phyloP scores from a whole-genome alignment of 2,329 filamentous ascomycete species.

The Thelonectria discophora region DNA sequence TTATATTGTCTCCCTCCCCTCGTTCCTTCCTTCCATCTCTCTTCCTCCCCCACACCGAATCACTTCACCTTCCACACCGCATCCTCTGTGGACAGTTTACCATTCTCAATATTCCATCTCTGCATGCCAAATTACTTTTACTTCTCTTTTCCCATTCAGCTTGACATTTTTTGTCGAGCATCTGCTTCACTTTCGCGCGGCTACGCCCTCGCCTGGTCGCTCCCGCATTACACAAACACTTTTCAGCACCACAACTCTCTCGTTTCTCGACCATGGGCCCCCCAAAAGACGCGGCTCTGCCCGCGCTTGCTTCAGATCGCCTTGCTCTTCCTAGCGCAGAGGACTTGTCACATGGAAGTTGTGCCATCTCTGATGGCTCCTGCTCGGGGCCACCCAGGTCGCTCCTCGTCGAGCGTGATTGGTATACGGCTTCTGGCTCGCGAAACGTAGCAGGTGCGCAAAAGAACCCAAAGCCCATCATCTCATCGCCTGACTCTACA shows the following conservation, averaged over 20 bases:
- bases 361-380: conserved; percentile 10
- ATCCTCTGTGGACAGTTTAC: not conserved
- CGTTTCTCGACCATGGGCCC: conserved; percentile 1
- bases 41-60: not conserved
- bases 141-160: not conserved
- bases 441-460: not conserved
- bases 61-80: not conserved
- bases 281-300: not conserved
- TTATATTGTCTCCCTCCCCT: not conserved
- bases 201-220: not conserved
- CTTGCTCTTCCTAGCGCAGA: not conserved
- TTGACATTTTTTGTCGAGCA: not conserved
- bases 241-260: not conserved
- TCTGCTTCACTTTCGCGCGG: not conserved
- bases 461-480: not conserved
- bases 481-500: conserved; percentile 10
- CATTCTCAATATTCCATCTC: not conserved
- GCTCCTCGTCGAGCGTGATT: conserved; percentile 28
- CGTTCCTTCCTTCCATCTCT: not conserved
- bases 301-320: not conserved
- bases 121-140: not conserved
- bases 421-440: not conserved
- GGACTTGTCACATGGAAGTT: not conserved
- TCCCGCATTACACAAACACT: not conserved
- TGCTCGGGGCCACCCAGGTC: conserved; percentile 28